Base-by-base conservation (phyloP, 345 rosid genomes). In the Salix purpurea region DNA sequence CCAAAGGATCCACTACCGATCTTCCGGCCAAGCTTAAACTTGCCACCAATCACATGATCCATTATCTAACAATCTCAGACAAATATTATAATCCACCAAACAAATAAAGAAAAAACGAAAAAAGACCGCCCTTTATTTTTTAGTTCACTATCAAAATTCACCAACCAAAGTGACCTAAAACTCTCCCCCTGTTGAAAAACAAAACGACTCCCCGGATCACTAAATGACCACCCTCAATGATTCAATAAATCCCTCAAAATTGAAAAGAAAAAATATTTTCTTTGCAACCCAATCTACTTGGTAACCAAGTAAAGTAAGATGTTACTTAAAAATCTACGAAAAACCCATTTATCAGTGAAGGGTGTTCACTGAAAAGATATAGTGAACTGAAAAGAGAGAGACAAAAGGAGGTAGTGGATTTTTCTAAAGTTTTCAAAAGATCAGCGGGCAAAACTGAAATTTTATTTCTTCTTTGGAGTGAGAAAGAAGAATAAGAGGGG, bases 1-100 rank as follows among this genome's bases (percentile, higher is more conserved):
- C 98, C 98, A 67, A 94, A 92, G 5, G 97, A 92, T 81, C 98
- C 98, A 76, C 97, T 90, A 50, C 97, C 98, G 75, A 94, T 92
- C 91, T 94, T 94, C 70, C 97, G 83, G 30, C 98, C 98, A 40
- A 94, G 89, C 94, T 88, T 94, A 81, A 84, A 94, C 77, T 91
- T 94, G 30, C 91, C 94, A 72, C 97, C 98, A 73, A 92, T 80
- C 44, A 89, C 80, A 62, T 79, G 91, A 80, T 89, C 97, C 87
- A 92, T 88, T 73, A 78, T 67, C 67, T 39, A 30, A 39, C 21
- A 78, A 7, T 65, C 72, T 67, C 73, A 78, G 72, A 52, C 12
- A 56, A 52, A 39, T 4, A 21, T 7, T 12, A 50, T 15, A 61
- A 21, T 5, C 24, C 50, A 42, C 77, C 67, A 73, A 72, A n/a